Evolutionary conservation across 2,329 filamentous ascomycete species (phyloP), one percentile per base, ranked within the genome.

Genomic region (Macrophomina tecta): DNA sequence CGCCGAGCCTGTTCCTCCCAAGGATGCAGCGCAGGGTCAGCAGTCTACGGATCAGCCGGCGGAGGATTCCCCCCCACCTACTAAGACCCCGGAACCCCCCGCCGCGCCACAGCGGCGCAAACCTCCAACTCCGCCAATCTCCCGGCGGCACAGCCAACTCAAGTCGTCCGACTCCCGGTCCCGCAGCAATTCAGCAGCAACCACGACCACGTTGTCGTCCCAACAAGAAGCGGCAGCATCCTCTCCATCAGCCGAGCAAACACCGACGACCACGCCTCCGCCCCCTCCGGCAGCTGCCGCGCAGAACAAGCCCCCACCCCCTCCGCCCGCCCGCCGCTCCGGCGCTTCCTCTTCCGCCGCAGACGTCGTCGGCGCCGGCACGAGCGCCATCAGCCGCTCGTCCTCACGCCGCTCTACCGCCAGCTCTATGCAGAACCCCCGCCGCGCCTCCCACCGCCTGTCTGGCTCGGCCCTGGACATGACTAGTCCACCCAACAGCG

Each of bases 171-270:
- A 46, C 11, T 72, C 75, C 2, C 68, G 76, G 56, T 76, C 75
- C 28, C 73, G 77, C 18, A 78, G 76, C 71, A 78, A 74, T 66
- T 79, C 77, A 6, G 72, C 70, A 1, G 69, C 78, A 18, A 79
- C 23, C 23, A 23, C 23, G 23, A 23, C 23, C 23, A 23, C 76
- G 6, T 70, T 75, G 48, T 76, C 75, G n/a, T 79, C 77, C 12
- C 75, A 77, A 67, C 71, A 45, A 12, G 64, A 66, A 12, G 45
- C 23, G n/a, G 16, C 6, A 12, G 36, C 7, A 7, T 38, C 55
- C 38, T 40, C 45, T 18, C 32, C 65, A 28, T 34, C 58, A 11
- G 14, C 45, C 36, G 36, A 51, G 46, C 55, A 45, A n/a, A 30
- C 46, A 55, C 34, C 56, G 11, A 23, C 23, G 3, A 64, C 30